phyloP scores from a whole-genome alignment of 2,329 filamentous ascomycete species.

The Pseudocercospora crystallina region DNA sequence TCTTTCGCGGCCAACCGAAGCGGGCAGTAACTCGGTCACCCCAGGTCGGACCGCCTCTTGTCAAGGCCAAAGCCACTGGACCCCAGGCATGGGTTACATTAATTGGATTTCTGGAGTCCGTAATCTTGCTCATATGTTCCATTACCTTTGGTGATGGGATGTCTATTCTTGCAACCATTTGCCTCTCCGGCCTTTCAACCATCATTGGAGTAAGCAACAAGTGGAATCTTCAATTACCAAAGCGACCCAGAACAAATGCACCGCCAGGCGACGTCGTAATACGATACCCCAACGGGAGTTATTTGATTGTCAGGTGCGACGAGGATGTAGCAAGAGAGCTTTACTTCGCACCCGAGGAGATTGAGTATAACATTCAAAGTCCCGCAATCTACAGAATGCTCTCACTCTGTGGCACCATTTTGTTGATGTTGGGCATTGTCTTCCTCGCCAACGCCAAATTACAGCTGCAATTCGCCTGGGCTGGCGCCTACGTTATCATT shows the following conservation, averaged over 20 bases:
- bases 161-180: slow-evolving; percentile 49
- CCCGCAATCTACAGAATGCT: slow-evolving; percentile 46
- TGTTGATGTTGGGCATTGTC: slow-evolving; percentile 56
- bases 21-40: slow-evolving; percentile 3
- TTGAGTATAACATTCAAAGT: slow-evolving; percentile 46
- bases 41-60: slow-evolving; percentile 12
- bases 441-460: slow-evolving; percentile 51
- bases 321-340: slow-evolving; percentile 53
- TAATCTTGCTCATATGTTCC: slow-evolving; percentile 45
- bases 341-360: slow-evolving; percentile 53
- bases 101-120: slow-evolving; percentile 46
- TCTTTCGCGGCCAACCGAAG: slow-evolving; percentile 42
- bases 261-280: slow-evolving; percentile 49
- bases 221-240: slow-evolving; percentile 47
- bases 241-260: slow-evolving; percentile 35
- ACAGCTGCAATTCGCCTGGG: slow-evolving; percentile 50
- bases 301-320: slow-evolving; percentile 50
- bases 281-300: slow-evolving; percentile 52
- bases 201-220: slow-evolving; percentile 52
- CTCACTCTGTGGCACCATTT: slow-evolving; percentile 50
- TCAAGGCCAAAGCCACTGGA: slow-evolving; percentile 47
- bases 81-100: slow-evolving; percentile 48
- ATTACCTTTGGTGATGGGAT: slow-evolving; percentile 50
- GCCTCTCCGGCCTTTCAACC: slow-evolving; percentile 51
- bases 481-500: slow-evolving; percentile 50